Base-by-base conservation (phyloP, 768 basidiomycete genomes). In the Hygrophorus russula region DNA sequence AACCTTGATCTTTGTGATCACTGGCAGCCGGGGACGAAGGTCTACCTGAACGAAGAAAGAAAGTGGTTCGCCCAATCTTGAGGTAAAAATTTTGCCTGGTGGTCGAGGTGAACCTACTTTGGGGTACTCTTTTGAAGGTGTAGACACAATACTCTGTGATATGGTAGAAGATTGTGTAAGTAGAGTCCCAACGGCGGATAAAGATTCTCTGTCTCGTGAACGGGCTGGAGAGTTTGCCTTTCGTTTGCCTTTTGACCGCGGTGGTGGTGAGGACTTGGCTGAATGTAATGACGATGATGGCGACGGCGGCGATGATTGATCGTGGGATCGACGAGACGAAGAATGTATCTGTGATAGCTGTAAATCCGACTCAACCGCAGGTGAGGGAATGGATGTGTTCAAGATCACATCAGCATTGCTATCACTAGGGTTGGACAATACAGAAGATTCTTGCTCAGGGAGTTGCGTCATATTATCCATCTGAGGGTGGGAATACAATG, bases 1-100 rank as follows among this genome's bases (percentile, higher is more conserved):
- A 42, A 81, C 83, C 73, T 80, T 83, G 56, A 87, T 78, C 6
- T 64, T 59, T 36, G 62, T 62, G 17, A 80, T 68, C 19, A 79
- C 54, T 0, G 62, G 57, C 12, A 63, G 59, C 17, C 82, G 68
- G 39, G 74, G 72, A 35, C 68, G 67, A 1, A 80, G 62, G 50
- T 80, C 80, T n/a, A 84, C 64, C 53, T 82, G 80, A 29, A 85
- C 77, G 50, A 74, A 82, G 50, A 85, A 83, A 10, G 61, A 56
- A 36, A 78, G 51, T 0, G 70, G 61, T 40, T 59, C 52, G 2
- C 74, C 80, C 28, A 60, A 53, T 17, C 57, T 54, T 0, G 59
- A 59, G 17, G 54, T 57, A 45, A 83, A 82, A 17, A 81, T 53
- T 35, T 63, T 59, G 18, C 55, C 55, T 14, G 36, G 41, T 32